Evolutionary conservation across 169 alveolate species (phyloP).

Genomic region (Cryptosporidium felis): DNA sequence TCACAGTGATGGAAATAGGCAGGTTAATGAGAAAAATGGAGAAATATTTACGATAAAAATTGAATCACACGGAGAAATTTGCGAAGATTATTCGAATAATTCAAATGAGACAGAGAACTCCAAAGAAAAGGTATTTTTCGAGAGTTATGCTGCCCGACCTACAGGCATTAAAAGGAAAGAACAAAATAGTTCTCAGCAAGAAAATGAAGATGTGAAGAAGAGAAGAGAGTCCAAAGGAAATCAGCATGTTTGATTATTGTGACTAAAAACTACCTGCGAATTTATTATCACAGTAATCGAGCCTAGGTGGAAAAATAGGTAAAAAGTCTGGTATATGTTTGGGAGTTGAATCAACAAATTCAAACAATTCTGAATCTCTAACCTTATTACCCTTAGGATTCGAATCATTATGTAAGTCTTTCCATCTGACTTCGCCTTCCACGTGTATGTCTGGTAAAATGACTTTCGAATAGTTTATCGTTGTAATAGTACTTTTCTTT

Average conservation of each 20-base stretch:
- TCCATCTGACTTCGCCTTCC: conserved; percentile 15
- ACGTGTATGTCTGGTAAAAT: not conserved
- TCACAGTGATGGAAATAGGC: not conserved
- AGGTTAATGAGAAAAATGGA: not conserved
- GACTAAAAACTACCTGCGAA: not conserved
- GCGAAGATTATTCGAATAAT: not conserved
- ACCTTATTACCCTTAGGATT: not conserved
- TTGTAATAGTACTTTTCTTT: not conserved
- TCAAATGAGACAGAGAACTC: not conserved
- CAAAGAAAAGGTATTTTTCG: not conserved
- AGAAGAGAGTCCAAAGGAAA: not conserved
- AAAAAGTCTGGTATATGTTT: conserved; percentile 63
- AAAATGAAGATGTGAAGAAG: not conserved
- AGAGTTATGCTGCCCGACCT: too few species aligned
- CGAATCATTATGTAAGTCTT: not conserved
- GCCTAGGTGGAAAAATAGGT: conserved; percentile 63
- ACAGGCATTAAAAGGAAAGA: too few species aligned
- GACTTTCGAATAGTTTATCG: conserved; percentile 3
- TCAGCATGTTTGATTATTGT: not conserved
- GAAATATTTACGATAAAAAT: not conserved
- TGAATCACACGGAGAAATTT: not conserved
- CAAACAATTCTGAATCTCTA: conserved; percentile 30
- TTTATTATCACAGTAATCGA: conserved; percentile 28
- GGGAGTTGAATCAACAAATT: conserved; percentile 23
- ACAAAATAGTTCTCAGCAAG: too few species aligned